Conservation (phyloP, 2,329 filamentous ascomycete species). For the Metarhizium guizhouense region DNA sequence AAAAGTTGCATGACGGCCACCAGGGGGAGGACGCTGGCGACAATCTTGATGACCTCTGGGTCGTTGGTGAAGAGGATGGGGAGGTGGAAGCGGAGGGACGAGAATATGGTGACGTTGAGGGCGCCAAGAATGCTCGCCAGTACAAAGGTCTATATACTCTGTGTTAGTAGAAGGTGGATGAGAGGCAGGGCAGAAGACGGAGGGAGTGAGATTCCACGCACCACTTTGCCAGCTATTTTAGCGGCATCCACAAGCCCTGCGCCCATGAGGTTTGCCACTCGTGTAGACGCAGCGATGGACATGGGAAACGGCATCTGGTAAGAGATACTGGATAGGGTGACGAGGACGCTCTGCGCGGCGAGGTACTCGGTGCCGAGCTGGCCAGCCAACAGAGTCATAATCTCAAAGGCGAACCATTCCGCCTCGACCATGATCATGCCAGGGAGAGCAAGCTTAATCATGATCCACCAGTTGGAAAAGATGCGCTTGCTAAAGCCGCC, state of each 20-base stretch:
- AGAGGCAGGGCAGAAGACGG: slow-evolving; percentile 4
- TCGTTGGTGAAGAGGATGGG: slow-evolving; percentile 73
- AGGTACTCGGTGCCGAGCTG: slow-evolving; percentile 72
- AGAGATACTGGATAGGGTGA: slow-evolving; percentile 67
- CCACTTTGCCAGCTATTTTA: slow-evolving; percentile 70
- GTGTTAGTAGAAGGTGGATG: not conserved
- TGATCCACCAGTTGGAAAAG: slow-evolving; percentile 65
- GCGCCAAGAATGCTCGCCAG: slow-evolving; percentile 63
- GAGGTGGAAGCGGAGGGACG: slow-evolving; percentile 60
- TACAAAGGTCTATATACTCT: slow-evolving; percentile 38
- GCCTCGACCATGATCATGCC: slow-evolving; percentile 92
- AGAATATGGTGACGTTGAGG: slow-evolving; percentile 67
- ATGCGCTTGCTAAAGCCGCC: slow-evolving; percentile 66
- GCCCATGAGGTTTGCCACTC: slow-evolving; percentile 86
- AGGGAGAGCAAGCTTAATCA: slow-evolving; percentile 80
- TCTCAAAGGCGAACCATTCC: slow-evolving; percentile 88
- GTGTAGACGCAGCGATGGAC: slow-evolving; percentile 78
- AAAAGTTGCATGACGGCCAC: slow-evolving; percentile 86
- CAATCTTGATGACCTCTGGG: slow-evolving; percentile 56
- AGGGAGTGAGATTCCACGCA: slow-evolving; percentile 21
- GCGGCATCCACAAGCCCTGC: slow-evolving; percentile 75
- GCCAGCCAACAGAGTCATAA: slow-evolving; percentile 73
- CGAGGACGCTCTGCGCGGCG: slow-evolving; percentile 80
- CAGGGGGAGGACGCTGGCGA: slow-evolving; percentile 64
- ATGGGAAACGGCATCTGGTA: slow-evolving; percentile 92